Evolutionary conservation across 768 basidiomycete genomes (phyloP).

Genomic region (Russula foetens): DNA sequence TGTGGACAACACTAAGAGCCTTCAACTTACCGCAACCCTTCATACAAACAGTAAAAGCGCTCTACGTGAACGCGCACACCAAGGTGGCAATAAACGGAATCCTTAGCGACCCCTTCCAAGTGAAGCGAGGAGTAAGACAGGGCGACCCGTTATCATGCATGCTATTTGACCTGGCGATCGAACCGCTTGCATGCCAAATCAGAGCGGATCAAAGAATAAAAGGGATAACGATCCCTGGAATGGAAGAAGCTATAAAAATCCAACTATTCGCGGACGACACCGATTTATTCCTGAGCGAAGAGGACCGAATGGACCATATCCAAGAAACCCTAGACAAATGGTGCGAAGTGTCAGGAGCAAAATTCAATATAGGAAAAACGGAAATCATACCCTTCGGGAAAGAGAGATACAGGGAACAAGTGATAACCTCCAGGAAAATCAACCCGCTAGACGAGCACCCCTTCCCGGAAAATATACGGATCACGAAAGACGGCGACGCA

Average conservation of each 20-base stretch:
- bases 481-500: not conserved
- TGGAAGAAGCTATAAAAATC: not conserved
- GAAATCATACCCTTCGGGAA: constrained; percentile 31
- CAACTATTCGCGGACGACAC: constrained; percentile 1
- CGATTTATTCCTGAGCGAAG: constrained; percentile 23
- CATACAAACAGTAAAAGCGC: not conserved
- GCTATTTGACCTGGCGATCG: not conserved
- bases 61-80: not conserved
- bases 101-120: not conserved
- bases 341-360: constrained; percentile 35
- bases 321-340: constrained; percentile 28
- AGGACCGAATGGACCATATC: constrained; percentile 25
- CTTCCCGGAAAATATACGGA: not conserved
- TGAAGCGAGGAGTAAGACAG: not conserved
- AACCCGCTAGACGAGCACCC: not conserved
- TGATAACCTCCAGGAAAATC: not conserved
- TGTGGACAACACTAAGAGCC: not conserved
- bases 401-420: constrained; percentile 2
- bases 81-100: not conserved
- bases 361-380: constrained; percentile 37
- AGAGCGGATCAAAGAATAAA: not conserved
- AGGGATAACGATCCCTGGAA: not conserved
- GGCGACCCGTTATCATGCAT: not conserved
- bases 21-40: not conserved
- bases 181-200: not conserved